Percentiles rank a stretch among this genome's conserved stretches.
Conservation (phyloP, 345 rosid species). For the Citrus sinensis region DNA sequence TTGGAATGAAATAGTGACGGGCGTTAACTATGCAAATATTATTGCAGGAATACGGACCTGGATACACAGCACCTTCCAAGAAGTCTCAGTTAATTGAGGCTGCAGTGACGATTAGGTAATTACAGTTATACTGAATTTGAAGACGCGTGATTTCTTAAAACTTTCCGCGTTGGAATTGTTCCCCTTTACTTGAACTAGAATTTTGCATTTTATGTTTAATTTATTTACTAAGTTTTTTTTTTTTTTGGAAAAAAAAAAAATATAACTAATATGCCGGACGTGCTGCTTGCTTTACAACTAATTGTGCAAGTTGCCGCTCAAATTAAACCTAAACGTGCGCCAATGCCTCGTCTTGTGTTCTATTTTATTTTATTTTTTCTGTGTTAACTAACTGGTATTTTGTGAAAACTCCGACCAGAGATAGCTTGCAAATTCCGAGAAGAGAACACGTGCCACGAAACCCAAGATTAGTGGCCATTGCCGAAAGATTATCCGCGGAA, state of each 20-base stretch:
- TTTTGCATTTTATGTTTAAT: not conserved
- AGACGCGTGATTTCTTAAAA: not conserved
- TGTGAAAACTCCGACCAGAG: conserved; percentile 35
- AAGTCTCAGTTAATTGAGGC: conserved; percentile 51
- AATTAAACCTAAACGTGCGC: not conserved
- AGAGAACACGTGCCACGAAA: conserved; percentile 27
- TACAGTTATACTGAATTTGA: not conserved
- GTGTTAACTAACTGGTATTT: not conserved
- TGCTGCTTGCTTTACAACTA: conserved; percentile 29
- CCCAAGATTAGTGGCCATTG: conserved; percentile 16
- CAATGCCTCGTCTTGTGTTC: not conserved
- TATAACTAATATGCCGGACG: not conserved
- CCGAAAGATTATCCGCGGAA: conserved; percentile 28
- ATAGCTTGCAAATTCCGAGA: conserved; percentile 44
- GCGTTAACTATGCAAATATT: not conserved
- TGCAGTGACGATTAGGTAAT: conserved; percentile 62
- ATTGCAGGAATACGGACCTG: conserved; percentile 67
- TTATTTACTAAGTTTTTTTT: too few relatives aligned
- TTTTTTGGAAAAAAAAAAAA: too few relatives aligned
- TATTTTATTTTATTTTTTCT: not conserved
- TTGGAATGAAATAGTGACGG: not conserved
- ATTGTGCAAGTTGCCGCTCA: conserved; percentile 13
- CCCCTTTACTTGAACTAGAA: not conserved
- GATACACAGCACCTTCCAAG: conserved; percentile 64
- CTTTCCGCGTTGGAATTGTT: not conserved